phyloP scores from a whole-genome alignment of 352 stramenopile species.

The Pythium utonaiense region DNA sequence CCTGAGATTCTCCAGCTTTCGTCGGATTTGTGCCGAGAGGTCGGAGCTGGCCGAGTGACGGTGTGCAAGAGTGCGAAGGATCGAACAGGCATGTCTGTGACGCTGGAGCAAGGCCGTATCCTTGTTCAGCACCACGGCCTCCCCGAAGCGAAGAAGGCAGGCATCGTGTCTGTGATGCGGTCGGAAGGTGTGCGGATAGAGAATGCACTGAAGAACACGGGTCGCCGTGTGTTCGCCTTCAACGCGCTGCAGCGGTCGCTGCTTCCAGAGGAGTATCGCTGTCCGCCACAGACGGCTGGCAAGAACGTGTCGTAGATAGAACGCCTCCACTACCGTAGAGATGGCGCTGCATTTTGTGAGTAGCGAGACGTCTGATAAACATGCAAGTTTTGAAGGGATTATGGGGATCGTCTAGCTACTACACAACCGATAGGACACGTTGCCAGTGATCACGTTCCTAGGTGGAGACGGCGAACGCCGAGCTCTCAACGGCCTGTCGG shows the following conservation, averaged over 20 bases:
- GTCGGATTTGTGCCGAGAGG: constrained; percentile 70
- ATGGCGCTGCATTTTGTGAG: neutral
- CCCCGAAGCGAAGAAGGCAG: constrained; percentile 66
- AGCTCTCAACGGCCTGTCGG: constrained; percentile 76
- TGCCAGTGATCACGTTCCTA: too few species aligned
- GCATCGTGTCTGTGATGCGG: constrained; percentile 80
- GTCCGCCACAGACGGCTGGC: constrained; percentile 70
- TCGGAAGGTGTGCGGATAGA: constrained; percentile 83
- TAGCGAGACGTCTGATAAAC: constrained; percentile 1
- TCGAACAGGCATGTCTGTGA: constrained; percentile 96
- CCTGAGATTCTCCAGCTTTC: constrained; percentile 84
- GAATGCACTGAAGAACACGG: constrained; percentile 84
- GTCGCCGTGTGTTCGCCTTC: constrained; percentile 78
- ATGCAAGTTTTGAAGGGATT: constrained; percentile 15
- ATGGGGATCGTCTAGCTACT: neutral
- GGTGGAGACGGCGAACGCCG: constrained; percentile 48
- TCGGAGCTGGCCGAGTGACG: constrained; percentile 89
- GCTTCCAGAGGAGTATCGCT: constrained; percentile 80
- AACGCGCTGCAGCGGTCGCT: constrained; percentile 81
- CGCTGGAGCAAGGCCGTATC: constrained; percentile 91
- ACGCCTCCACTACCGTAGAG: neutral
- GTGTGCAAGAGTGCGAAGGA: constrained; percentile 99
- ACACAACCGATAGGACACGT: too few species aligned
- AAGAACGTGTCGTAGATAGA: constrained; percentile 71
- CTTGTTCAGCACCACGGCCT: constrained; percentile 75